phyloP scores from a whole-genome alignment of 805 yeast genomes.

The Candida fluviatilis region DNA sequence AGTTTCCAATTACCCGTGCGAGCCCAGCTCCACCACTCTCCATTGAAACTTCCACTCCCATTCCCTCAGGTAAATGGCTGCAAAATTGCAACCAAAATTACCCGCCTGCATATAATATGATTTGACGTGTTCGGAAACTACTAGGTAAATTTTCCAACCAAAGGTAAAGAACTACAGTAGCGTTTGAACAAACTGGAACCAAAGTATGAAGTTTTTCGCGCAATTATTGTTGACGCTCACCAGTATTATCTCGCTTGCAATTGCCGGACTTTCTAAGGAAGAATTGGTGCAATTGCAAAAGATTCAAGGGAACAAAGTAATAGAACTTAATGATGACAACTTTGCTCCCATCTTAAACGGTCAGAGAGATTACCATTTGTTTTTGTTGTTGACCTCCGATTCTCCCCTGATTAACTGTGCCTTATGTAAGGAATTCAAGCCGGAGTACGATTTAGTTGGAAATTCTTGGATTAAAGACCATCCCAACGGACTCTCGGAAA shows the following conservation, averaged over 20 bases:
- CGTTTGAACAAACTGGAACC: too few species aligned
- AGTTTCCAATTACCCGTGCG: too few species aligned
- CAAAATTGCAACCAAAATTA: not conserved
- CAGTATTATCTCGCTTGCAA: slow-evolving; percentile 12
- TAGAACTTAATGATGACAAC: slow-evolving; percentile 53
- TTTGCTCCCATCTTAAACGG: slow-evolving; percentile 55
- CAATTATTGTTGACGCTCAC: slow-evolving; percentile 7
- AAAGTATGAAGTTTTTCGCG: not conserved
- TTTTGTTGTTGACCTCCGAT: slow-evolving; percentile 69
- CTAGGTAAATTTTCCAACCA: not conserved
- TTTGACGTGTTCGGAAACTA: not conserved
- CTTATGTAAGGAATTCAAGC: slow-evolving; percentile 66
- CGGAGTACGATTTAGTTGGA: slow-evolving; percentile 59
- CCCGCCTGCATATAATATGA: not conserved
- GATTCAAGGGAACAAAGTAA: slow-evolving; percentile 15
- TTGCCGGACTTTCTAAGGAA: slow-evolving; percentile 20
- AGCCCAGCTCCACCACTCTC: too few species aligned
- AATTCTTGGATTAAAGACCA: slow-evolving; percentile 52
- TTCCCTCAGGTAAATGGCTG: too few species aligned
- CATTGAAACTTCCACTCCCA: too few species aligned
- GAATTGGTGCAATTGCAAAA: slow-evolving; percentile 19
- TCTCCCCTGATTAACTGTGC: slow-evolving; percentile 71
- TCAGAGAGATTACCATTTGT: slow-evolving; percentile 65
- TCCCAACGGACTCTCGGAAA: slow-evolving; percentile 38
- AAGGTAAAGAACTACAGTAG: not conserved